A percentile compares a stretch with the other conserved stretches of the same genome.
Evolutionary conservation across 179 eudicot genomes (phyloP).

Genomic region (Silene vulgaris): DNA sequence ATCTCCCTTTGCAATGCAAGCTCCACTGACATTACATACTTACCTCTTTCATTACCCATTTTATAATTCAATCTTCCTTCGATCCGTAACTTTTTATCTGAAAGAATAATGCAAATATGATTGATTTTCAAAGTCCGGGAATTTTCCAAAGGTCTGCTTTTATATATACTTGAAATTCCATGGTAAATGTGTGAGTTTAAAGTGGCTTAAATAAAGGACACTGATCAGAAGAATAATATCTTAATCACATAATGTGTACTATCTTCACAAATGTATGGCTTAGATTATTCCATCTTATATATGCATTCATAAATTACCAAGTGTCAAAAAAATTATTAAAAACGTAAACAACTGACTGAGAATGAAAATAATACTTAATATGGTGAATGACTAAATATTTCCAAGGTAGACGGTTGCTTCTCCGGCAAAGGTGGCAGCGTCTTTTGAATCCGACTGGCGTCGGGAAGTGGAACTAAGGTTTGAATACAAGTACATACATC

Average conservation of each 20-base stretch:
- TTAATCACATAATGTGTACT: not conserved
- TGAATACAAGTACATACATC: conserved; percentile 11
- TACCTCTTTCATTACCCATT: conserved; percentile 21
- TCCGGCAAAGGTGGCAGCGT: not conserved
- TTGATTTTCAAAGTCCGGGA: not conserved
- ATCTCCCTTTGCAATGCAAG: conserved; percentile 40
- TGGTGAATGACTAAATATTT: no score
- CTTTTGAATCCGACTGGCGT: not conserved
- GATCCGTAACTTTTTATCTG: not conserved
- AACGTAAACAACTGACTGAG: no score
- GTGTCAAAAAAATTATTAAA: not conserved
- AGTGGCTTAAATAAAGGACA: conserved; percentile 6
- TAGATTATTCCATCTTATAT: not conserved
- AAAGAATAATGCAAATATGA: not conserved
- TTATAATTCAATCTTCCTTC: not conserved
- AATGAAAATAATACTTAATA: no score
- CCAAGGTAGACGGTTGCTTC: not conserved
- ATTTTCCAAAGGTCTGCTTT: not conserved
- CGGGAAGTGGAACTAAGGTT: conserved; percentile 11
- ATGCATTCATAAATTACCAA: not conserved
- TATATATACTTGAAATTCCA: not conserved
- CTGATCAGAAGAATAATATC: not conserved
- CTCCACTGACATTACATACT: conserved; percentile 32
- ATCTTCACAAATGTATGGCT: not conserved
- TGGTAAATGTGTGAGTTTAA: conserved; percentile 16